A percentile compares a stretch with the other conserved stretches of the same genome.
Conservation (phyloP, 1,284 basidiomycete species). For the Veloboletus limbatus region DNA sequence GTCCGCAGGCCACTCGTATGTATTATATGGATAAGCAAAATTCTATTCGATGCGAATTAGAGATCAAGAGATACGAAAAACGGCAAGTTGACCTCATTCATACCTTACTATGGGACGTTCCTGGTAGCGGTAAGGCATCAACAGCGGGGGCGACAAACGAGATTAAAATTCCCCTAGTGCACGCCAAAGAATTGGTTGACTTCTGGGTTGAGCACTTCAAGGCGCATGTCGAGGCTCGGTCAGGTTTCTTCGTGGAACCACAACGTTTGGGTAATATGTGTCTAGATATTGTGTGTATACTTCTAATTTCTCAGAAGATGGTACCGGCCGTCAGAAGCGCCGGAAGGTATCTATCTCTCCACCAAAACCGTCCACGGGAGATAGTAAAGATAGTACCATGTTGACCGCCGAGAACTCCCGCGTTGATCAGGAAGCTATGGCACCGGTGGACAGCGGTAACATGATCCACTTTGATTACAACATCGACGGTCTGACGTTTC, state of each 20-base stretch:
- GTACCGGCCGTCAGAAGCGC: conserved; percentile 22
- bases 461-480: conserved; percentile 27
- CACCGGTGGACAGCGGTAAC: conserved; percentile 12
- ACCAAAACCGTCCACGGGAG: background rate
- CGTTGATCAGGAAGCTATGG: conserved; percentile 1
- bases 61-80: conserved; percentile 55
- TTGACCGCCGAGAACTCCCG: conserved; percentile 5
- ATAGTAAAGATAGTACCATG: conserved; percentile 1
- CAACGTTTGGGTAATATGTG: conserved; percentile 27
- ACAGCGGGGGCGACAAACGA: background rate
- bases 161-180: conserved; percentile 43
- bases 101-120: conserved; percentile 66
- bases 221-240: conserved; percentile 61
- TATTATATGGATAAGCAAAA: conserved; percentile 66
- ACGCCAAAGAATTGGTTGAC: conserved; percentile 57
- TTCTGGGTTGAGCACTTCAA: conserved; percentile 74
- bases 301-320: conserved; percentile 18
- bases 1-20: conserved; percentile 53
- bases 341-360: conserved; percentile 18
- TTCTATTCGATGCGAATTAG: conserved; percentile 47
- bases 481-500: conserved; percentile 23
- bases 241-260: conserved; percentile 45
- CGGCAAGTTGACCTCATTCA: conserved; percentile 53
- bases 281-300: background rate
- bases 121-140: conserved; percentile 52